Evolutionary conservation across 176 grass and related monocot species (phyloP).

Genomic region (Aegilops sharonensis): DNA sequence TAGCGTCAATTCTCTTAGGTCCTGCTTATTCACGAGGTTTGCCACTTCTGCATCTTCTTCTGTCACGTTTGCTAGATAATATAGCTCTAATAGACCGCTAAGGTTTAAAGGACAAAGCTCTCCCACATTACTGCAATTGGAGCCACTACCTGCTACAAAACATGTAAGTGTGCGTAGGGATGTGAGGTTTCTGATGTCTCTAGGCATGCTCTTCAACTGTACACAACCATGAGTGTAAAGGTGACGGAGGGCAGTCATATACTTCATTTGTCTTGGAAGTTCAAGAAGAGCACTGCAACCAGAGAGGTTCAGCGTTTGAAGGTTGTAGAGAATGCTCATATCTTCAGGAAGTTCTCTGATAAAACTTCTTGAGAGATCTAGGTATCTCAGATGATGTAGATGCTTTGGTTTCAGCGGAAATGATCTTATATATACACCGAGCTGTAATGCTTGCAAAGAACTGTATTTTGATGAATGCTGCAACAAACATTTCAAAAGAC

Average conservation of each 20-base stretch:
- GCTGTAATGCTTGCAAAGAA: not conserved
- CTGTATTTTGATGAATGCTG: too few relatives aligned
- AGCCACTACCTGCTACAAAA: not conserved
- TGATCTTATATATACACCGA: not conserved
- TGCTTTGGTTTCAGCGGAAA: not conserved
- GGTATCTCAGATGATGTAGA: not conserved
- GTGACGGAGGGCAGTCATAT: slow-evolving; percentile 18
- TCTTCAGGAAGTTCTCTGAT: not conserved
- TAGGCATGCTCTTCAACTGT: slow-evolving; percentile 3
- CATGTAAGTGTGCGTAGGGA: not conserved
- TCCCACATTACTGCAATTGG: not conserved
- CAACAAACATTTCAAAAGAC: too few relatives aligned
- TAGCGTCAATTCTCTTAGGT: too few relatives aligned
- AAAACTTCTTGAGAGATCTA: not conserved
- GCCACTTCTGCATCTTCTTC: not conserved
- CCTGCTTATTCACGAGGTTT: not conserved
- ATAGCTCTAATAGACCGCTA: not conserved
- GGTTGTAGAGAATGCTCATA: not conserved
- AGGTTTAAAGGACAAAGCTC: not conserved
- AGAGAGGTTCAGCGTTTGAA: not conserved
- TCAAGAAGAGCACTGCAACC: not conserved
- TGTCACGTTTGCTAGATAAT: not conserved
- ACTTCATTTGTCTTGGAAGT: slow-evolving; percentile 25
- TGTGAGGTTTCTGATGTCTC: not conserved
- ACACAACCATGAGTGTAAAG: not conserved